phyloP scores from a whole-genome alignment of 108 stramenopile genomes.

The Nitzschia sp. region DNA sequence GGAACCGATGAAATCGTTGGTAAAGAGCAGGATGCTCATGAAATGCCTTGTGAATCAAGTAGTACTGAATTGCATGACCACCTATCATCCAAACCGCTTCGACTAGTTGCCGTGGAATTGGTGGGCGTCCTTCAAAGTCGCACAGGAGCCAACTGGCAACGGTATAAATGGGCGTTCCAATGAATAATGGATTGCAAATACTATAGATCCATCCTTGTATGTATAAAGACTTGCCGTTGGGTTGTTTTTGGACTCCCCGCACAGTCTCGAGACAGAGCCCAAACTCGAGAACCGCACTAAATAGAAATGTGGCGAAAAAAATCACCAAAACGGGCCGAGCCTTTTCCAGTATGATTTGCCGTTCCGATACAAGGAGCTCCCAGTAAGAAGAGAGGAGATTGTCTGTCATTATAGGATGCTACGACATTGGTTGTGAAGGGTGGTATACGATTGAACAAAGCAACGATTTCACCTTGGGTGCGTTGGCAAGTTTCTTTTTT shows the following conservation, averaged over 20 bases:
- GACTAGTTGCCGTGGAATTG: background rate
- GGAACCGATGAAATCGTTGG: constrained; percentile 23
- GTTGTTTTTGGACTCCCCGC: constrained; percentile 27
- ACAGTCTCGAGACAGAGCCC: constrained; percentile 26
- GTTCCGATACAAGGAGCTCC: too few relatives aligned
- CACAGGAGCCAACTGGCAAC: background rate
- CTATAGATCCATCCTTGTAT: constrained; percentile 15
- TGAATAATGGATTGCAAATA: constrained; percentile 29
- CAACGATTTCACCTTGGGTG: too few relatives aligned
- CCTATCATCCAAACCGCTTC: constrained; percentile 17
- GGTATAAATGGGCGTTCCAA: constrained; percentile 32
- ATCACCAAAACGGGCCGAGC: too few relatives aligned
- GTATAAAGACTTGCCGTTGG: constrained; percentile 30
- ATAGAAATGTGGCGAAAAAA: too few relatives aligned
- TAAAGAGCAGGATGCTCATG: constrained; percentile 25
- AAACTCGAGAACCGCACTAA: too few relatives aligned
- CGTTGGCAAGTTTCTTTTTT: too few relatives aligned
- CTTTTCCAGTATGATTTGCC: too few relatives aligned
- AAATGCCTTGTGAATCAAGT: constrained; percentile 31
- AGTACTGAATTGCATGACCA: constrained; percentile 28
- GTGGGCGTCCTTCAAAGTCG: background rate
- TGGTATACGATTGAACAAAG: too few relatives aligned
- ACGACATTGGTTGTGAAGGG: too few relatives aligned
- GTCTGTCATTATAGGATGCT: too few relatives aligned
- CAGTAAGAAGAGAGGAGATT: too few relatives aligned